phyloP scores from a whole-genome alignment of 1,139 yeast species.

The Lodderomyces beijingensis region DNA sequence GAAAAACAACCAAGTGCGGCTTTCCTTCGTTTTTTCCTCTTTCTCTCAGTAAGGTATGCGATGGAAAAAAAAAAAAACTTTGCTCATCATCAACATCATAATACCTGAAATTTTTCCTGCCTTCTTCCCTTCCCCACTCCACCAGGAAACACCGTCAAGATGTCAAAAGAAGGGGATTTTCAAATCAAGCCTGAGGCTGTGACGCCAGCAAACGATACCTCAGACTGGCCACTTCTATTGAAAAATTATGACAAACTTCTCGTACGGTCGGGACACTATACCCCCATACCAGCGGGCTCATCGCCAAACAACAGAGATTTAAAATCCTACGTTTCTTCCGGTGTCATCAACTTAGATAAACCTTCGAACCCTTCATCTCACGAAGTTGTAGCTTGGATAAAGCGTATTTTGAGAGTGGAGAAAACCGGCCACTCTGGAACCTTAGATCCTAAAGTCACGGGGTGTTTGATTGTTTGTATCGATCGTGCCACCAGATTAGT shows the following conservation, averaged over 20 bases:
- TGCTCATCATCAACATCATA: constrained; percentile 3
- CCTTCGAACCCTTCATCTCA: constrained; percentile 98
- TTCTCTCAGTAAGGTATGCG: no score
- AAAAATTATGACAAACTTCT: constrained; percentile 91
- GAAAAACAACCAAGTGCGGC: no score
- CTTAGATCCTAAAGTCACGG: constrained; percentile 97
- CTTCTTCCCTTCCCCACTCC: constrained; percentile 1
- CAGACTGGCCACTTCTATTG: constrained; percentile 92
- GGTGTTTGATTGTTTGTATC: constrained; percentile 94
- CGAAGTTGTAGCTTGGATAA: constrained; percentile 99
- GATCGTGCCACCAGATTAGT: constrained; percentile 98
- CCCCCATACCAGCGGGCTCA: constrained; percentile 94
- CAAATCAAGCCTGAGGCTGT: constrained; percentile 88
- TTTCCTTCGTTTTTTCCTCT: no score
- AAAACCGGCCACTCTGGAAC: constrained; percentile 99
- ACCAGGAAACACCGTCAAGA: constrained; percentile 15
- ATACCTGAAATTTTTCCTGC: not conserved
- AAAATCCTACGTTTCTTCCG: constrained; percentile 84
- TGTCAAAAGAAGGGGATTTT: constrained; percentile 62
- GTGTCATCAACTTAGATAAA: constrained; percentile 95
- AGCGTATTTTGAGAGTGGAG: constrained; percentile 89
- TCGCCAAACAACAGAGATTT: constrained; percentile 93
- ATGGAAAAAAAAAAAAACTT: constrained; percentile 2
- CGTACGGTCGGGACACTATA: constrained; percentile 94
- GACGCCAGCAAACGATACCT: constrained; percentile 77